These are phyloP conservation scores for Vaccinium darrowii DNA, from an alignment of 148 eudicot genomes.

Conservation along the genomic window DNA sequence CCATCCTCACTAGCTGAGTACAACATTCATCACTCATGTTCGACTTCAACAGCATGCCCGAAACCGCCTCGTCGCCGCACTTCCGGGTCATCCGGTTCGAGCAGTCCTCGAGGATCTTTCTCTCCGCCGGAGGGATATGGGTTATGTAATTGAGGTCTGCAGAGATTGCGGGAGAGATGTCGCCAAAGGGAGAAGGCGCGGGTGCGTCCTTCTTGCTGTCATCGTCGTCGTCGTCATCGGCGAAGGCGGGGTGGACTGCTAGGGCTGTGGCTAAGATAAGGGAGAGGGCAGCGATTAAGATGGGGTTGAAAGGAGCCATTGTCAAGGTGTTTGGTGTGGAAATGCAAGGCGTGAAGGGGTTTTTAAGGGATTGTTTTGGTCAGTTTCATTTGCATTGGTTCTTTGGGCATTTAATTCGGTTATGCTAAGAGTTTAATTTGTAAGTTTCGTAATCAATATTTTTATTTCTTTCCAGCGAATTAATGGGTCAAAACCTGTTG, in stretches of 20 bases:
- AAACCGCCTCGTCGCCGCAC: background rate
- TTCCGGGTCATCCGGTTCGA: background rate
- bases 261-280: background rate
- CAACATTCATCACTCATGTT: background rate
- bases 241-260: background rate
- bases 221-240: background rate
- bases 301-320: background rate
- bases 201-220: too few species aligned
- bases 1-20: background rate
- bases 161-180: background rate
- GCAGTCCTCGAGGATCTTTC: background rate
- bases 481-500: background rate
- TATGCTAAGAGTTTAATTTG: background rate
- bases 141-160: background rate
- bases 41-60: background rate
- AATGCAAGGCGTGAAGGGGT: background rate
- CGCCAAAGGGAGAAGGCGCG: background rate
- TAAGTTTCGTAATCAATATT: background rate
- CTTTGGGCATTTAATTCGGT: background rate
- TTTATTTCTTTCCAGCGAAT: background rate
- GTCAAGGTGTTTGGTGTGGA: background rate
- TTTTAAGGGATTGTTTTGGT: background rate
- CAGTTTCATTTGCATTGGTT: slow-evolving; percentile 1
- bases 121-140: background rate
- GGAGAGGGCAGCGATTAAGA: background rate